Base-by-base conservation (phyloP, 805 yeast species). In the Ogataea dorogensis region DNA sequence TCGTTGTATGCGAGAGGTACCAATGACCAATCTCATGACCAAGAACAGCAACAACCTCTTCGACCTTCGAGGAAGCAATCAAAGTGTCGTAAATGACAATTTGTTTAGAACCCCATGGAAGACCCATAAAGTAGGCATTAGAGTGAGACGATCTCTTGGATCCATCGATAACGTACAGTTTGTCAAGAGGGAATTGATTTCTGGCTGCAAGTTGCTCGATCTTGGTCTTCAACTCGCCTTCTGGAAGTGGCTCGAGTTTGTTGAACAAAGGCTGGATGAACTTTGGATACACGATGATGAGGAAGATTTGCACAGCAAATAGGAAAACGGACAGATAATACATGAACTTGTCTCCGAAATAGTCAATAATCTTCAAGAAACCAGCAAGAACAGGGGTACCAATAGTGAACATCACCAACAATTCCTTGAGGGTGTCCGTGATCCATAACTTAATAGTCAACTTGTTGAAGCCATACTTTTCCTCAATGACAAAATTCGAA, bases 11-110 rank as follows among this genome's bases (percentile, higher is more conserved):
- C 40, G 83, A 79, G 59, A 84, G 72, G 52, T 82, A 81, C 99
- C 99, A 93, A 61, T 93, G 99, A 33, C 99, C 99, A 50, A 93
- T 82, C 67, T 93, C 99, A 58, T 93, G 99, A n/a, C 95, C 98
- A 47, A 91, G 71, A 1, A 93, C 96, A 34, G 98, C 97, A 34
- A 88, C 86, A 25, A 88, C 86, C 63, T 93, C 95, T 27, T 73
- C 75, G 18, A 77, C 73, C 19, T 88, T 65, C 21, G 88, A 80
- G 41, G 86, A 82, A 43, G 85, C 78, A 46, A 93, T 81, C 65
- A 93, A 74, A 7, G 97, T 93, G 53, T 93, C 99, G 58, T 71
- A 93, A 28, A 93, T 73, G 33, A 93, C 98, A 65, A 93, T 93
- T 63, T 89, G 91, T 65, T 93, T 93, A 40, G 87, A 81, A 14